Evolutionary conservation across 169 alveolate species (phyloP).

Genomic region (Blepharisma undulans): DNA sequence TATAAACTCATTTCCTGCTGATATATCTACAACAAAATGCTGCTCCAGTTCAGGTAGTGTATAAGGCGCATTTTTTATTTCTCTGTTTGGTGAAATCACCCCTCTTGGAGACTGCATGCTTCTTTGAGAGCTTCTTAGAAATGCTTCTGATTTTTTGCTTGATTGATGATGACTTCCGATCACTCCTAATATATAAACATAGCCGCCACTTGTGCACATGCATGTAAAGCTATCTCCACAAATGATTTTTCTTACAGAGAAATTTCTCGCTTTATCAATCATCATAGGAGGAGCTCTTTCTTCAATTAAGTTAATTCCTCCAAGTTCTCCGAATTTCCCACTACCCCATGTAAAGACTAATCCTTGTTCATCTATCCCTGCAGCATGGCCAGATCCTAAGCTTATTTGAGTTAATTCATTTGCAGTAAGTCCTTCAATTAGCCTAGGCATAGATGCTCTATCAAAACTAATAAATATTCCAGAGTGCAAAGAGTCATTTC

Average conservation of each 20-base stretch:
- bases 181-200: background rate
- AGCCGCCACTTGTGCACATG: constrained; percentile 25
- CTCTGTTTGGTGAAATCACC: background rate
- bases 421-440: background rate
- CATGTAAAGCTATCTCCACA: constrained; percentile 23
- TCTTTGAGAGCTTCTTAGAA: background rate
- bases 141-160: background rate
- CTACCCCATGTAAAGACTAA: constrained; percentile 54
- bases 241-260: background rate
- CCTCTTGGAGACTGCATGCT: background rate
- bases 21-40: background rate
- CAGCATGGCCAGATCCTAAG: constrained; percentile 50
- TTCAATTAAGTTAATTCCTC: background rate
- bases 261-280: background rate
- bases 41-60: constrained; percentile 28
- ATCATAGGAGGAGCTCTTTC: background rate
- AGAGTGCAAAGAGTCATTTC: background rate
- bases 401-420: background rate
- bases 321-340: constrained; percentile 42
- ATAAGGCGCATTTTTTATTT: background rate
- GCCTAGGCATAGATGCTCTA: background rate
- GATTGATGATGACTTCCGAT: background rate
- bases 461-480: background rate
- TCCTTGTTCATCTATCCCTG: constrained; percentile 45
- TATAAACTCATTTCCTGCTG: constrained; percentile 18